Base-by-base conservation (phyloP, 2,329 filamentous ascomycete species). In the Fusarium sp. region DNA sequence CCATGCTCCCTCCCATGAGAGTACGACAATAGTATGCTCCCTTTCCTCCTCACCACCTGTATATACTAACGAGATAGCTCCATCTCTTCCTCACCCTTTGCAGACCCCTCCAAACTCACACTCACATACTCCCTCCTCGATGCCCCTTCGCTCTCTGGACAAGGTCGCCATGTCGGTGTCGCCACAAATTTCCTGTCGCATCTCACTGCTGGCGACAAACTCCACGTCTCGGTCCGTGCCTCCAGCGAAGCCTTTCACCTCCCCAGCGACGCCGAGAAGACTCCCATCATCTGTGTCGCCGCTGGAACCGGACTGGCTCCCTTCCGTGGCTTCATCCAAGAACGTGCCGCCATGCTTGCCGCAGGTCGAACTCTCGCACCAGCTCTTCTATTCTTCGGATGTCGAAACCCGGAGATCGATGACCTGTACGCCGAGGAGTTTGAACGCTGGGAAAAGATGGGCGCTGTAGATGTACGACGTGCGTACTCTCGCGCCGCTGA, bases 1-100 rank as follows among this genome's bases (percentile, higher is more conserved):
- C 87, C 39, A 91, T 94, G 86, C 87, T 95, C 2, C 92, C 92
- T 4, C 91, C 93, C 0, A 93, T 96, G 90, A 90, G 93, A 35
- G 87, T 93, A 44, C 88, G 93, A n/a, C 91, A 94, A 80, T 95
- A 95, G 81, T 84, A 75, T 75, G 81, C 70, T 26, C 12, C 22
- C 17, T 15, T 36, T 28, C 5, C 31, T 42, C 15, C 38, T 20
- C 36, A 15, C 26, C 20, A 9, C 11, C 20, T 17, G 6, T 6
- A 6, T 3, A 24, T 38, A 18, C 57, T 75, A 44, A 77, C 69
- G 24, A 3, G 13, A 15, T 61, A 85, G 84, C 75, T 93, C 91
- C 38, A 94, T 95, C 78, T 94, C 93, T 1, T 94, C 92, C 0
- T 94, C 92, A 0, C 92, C 93, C 0, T 85, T 94, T 0, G 85